Evolutionary conservation across 2,329 filamentous ascomycete genomes (phyloP), one percentile per base, ranked within the genome.

Genomic region (Pseudopyricularia cyperi): DNA sequence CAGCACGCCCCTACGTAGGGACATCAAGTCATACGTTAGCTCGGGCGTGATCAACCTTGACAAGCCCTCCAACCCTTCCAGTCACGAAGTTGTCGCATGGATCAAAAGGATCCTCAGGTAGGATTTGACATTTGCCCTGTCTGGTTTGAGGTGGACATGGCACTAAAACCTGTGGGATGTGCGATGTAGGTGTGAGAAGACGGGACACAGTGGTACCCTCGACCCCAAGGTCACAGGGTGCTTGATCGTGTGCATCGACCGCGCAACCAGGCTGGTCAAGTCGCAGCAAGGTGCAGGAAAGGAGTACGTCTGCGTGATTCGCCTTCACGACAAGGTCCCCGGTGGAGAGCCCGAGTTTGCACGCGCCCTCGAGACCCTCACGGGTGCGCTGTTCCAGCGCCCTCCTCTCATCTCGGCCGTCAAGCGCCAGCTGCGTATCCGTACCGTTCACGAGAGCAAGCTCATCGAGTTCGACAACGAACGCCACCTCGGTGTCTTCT

Each of bases 11-110:
- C 75, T 94, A 66, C 90, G 89, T 72, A 87, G 93, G 69, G 91
- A 97, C 68, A 79, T 98, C 65, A 96, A 96, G 77, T 89, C 87
- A 58, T 98, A 97, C 74, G 83, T 98, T 67, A 91, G 87, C 68
- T 95, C 89, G 57, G 93, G 93, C 72, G 91, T 98, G 54, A 97
- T 98, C 73, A 98, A 98, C 75, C 83, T 96, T 61, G 88, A 94
- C 74, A 95, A 95, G 76, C 93, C 91, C 53, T 94, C 90, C 51
- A 98, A 98, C 75, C 91, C 91, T 52, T 96, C 90, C 60, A 93
- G 86, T 64, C 93, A 98, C 79, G 93, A 98, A 77, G 93, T 98
- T 59, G 93, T 98, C 65, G 91, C 93, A 59, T 98, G 93, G 93
- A 87, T 97, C 62, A 98, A 98, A 84, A 85, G 91, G 62, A 97